phyloP scores from a whole-genome alignment of 352 stramenopile genomes.

The Globisporangium orthogonon region DNA sequence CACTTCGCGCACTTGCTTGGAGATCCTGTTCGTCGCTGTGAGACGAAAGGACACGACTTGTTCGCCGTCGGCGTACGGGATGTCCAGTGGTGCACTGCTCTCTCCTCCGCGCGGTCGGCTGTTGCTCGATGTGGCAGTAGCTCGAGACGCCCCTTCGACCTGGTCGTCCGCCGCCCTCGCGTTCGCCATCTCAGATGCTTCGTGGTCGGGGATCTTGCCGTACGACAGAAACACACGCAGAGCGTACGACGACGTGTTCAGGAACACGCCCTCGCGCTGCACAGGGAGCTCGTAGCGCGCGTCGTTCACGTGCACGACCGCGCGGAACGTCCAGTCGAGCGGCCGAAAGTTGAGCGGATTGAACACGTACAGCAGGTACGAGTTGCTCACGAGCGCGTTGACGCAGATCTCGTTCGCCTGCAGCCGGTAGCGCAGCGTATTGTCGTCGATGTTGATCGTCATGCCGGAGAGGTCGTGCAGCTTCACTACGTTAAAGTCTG shows the following conservation, averaged over 20 bases:
- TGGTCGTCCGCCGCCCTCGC: not conserved
- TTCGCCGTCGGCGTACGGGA: slow-evolving; percentile 47
- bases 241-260: slow-evolving; percentile 65
- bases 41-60: slow-evolving; percentile 61
- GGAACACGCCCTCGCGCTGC: slow-evolving; percentile 74
- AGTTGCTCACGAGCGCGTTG: slow-evolving; percentile 80
- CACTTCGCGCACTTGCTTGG: slow-evolving; percentile 51
- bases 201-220: slow-evolving; percentile 50
- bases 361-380: slow-evolving; percentile 86
- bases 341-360: slow-evolving; percentile 77
- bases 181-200: not conserved
- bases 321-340: slow-evolving; percentile 78
- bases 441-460: slow-evolving; percentile 83
- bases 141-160: not conserved
- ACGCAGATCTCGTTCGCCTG: slow-evolving; percentile 54
- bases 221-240: slow-evolving; percentile 84
- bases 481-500: slow-evolving; percentile 40
- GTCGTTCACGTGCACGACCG: slow-evolving; percentile 51
- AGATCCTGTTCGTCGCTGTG: slow-evolving; percentile 70
- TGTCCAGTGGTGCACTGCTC: slow-evolving; percentile 49
- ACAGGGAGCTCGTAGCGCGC: slow-evolving; percentile 38
- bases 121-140: slow-evolving; percentile 3
- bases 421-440: slow-evolving; percentile 71
- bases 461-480: slow-evolving; percentile 82
- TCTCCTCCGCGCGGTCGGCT: slow-evolving; percentile 38